Evolutionary conservation across 2,329 filamentous ascomycete species (phyloP), one percentile per base, ranked within the genome.

Genomic region (Fragosphaeria purpurea): DNA sequence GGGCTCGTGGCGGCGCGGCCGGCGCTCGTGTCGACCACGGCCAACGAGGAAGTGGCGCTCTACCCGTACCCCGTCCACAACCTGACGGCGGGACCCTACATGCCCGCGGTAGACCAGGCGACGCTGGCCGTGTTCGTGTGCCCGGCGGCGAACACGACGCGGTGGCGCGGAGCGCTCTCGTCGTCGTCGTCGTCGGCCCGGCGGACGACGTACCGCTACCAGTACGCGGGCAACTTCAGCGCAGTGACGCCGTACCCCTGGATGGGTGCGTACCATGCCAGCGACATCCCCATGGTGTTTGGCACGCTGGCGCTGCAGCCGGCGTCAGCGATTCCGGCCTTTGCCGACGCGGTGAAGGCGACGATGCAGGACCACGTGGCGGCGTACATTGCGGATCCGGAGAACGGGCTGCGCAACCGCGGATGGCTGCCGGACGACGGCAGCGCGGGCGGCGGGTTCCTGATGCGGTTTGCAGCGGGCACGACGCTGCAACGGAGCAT

Each of bases 211-310:
- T 70, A 69, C 52, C 63, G 67, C 22, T 71, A 70, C 53, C 62
- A 68, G 47, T 70, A 70, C 44, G 61, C 62, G 6, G 68, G 68
- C 5, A 70, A 69, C 50, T 70, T 66, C 50, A 61, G 60, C 13
- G 67, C 66, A 48, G 53, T 70, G 11, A 66, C 65, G 6, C 67
- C 67, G 30, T 47, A 10, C 22, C n/a, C 41, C 41, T 53, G 51
- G 51, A 48, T 51, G 52, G 52, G 52, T 34, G 48, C 52, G 6
- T 54, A 46, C 44, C 52, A 54, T 30, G 46, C 49, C 11, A 47
- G 47, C 44, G 52, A 54, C 44, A 35, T 51, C 33, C 48, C 49
- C 22, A 43, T 51, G 30, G 44, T 46, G 7, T 51, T 54, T 13
- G 52, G 52, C 22, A 54, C 52, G 35, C 48, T 46, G 39, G 33